Percentiles rank a stretch among this genome's conserved stretches.
Evolutionary conservation across 148 eudicot species (phyloP).

Genomic region (Nyssa sinensis): DNA sequence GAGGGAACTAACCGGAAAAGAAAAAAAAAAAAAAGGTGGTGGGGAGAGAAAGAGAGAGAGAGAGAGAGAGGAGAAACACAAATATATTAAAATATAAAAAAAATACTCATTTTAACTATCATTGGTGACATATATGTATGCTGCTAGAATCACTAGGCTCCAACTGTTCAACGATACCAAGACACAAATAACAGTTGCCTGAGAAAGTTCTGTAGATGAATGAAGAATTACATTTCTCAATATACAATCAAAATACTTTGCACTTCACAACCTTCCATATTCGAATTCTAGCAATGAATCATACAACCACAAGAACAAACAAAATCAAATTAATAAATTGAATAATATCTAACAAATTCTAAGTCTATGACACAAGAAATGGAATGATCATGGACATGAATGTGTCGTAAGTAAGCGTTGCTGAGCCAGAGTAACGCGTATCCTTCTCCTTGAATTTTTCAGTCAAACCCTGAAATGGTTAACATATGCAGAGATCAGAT

Average conservation of each 20-base stretch:
- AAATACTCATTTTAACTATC: no score
- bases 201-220: background rate
- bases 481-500: background rate
- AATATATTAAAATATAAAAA: no score
- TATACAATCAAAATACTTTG: background rate
- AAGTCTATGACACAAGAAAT: slow-evolving; percentile 36
- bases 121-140: no score
- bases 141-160: no score
- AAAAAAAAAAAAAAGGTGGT: no score
- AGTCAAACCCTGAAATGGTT: slow-evolving; percentile 62
- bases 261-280: background rate
- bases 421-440: slow-evolving; percentile 59
- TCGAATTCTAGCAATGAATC: background rate
- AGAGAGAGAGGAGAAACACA: no score
- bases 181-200: background rate
- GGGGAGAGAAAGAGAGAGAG: no score
- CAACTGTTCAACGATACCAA: no score
- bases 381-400: slow-evolving; percentile 82
- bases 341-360: slow-evolving; percentile 26
- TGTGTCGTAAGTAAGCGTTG: slow-evolving; percentile 55
- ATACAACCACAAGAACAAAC: background rate
- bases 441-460: slow-evolving; percentile 90
- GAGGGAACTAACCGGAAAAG: no score
- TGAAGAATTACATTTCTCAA: background rate
- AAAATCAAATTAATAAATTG: background rate